Base-by-base conservation (phyloP, 1,284 basidiomycete genomes). In the Microbotryomycetes sp. region DNA sequence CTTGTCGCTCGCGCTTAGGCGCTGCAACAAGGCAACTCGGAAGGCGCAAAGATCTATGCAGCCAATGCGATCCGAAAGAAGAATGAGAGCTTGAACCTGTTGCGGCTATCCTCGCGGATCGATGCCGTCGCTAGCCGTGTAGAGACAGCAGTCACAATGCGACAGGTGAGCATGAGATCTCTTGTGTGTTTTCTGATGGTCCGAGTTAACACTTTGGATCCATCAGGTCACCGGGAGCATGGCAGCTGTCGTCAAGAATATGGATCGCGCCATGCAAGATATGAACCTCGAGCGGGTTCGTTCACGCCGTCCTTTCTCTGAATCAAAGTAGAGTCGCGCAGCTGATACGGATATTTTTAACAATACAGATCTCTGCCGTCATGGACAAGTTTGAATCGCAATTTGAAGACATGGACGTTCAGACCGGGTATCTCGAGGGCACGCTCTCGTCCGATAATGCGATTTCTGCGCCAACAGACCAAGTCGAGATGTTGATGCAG, bases 361-460 rank as follows among this genome's bases (percentile, higher is more conserved):
- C n/a, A n/a, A n/a, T 23, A 11, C 71, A 97, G 93, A 98, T 99
- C 76, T 94, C 96, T 13, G 77, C 91, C 64, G 91, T 98, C 18
- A 98, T 99, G 96, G 96, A 98, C 79, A 97, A 94, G 78, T 99
- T 99, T 75, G 96, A 99, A 76, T 74, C 85, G 3, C 94, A 98
- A 73, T 97, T 98, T 78, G 82, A 90, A 61, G 96, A 98, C 76
- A 83, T 99, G 45, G 96, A 98, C 74, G 96, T 97, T 4, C 96
- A 98, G 76, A 96, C 96, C 3, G 89, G 87, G 3, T 94, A 94
- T 78, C 96, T 99, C 91, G 96, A 98, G 74, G 89, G 91, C 61
- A 87, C 92, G 27, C 97, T 99, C 85, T 86, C 86, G 23, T 85
- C 88, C 59, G 92, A 93, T 15, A 96, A 91, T 1, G 96, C 93